These are phyloP conservation scores for Pythium dissotocum DNA, from an alignment of 352 stramenopile genomes.

Conservation along the genomic window DNA sequence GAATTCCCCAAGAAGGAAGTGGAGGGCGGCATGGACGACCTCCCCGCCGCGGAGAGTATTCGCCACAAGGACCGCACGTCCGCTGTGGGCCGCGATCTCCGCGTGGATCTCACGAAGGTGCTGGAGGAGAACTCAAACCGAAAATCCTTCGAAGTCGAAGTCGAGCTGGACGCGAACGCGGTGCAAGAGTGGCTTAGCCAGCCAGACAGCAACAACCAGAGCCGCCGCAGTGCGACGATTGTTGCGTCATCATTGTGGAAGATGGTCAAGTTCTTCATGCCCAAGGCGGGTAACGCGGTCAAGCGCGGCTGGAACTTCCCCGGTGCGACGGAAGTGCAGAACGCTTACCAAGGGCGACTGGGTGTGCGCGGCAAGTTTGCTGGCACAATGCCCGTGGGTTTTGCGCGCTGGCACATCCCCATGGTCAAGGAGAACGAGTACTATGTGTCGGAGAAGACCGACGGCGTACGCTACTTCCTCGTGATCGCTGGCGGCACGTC, in stretches of 20 bases:
- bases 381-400: constrained; percentile 90
- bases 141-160: constrained; percentile 73
- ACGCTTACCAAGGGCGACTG: constrained; percentile 74
- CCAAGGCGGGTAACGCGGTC: constrained; percentile 73
- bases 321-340: constrained; percentile 72
- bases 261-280: constrained; percentile 87
- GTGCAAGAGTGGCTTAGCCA: constrained; percentile 81
- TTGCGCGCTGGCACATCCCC: constrained; percentile 89
- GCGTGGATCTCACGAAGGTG: constrained; percentile 84
- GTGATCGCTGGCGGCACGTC: constrained; percentile 71
- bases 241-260: constrained; percentile 74
- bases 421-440: constrained; percentile 85
- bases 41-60: constrained; percentile 71
- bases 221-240: constrained; percentile 67
- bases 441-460: constrained; percentile 91
- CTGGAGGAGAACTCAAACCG: constrained; percentile 75
- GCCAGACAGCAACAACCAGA: constrained; percentile 68
- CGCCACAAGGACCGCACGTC: constrained; percentile 79
- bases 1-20: constrained; percentile 69
- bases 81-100: constrained; percentile 72
- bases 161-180: constrained; percentile 66
- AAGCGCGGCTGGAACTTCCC: constrained; percentile 76
- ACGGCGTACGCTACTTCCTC: constrained; percentile 91
- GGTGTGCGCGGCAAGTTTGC: constrained; percentile 83
- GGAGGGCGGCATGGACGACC: constrained; percentile 53